These are phyloP conservation scores for Laetiporus sulphureus DNA, from an alignment of 1,284 basidiomycete species.

Conservation along the genomic window DNA sequence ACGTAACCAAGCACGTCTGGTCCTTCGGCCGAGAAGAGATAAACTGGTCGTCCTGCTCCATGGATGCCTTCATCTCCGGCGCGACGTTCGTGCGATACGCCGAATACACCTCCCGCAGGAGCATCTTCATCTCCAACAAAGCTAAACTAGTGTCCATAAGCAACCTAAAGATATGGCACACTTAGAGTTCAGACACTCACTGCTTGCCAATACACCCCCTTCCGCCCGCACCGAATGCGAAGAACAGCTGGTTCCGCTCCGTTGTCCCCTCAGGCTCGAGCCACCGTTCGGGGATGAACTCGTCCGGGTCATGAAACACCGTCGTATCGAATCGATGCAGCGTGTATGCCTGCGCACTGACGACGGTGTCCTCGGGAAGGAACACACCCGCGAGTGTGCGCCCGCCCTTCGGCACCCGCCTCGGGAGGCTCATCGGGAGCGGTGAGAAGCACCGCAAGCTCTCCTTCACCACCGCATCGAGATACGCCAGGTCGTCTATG, in stretches of 20 bases:
- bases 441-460: slow-evolving; percentile 84
- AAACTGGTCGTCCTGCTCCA: slow-evolving; percentile 20
- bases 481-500: slow-evolving; percentile 86
- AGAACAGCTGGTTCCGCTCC: slow-evolving; percentile 20
- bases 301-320: slow-evolving; percentile 84
- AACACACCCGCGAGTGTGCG: slow-evolving; percentile 82
- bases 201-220: slow-evolving; percentile 22
- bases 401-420: slow-evolving; percentile 81
- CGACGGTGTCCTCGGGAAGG: slow-evolving; percentile 84
- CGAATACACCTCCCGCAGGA: slow-evolving; percentile 18
- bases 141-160: slow-evolving; percentile 11
- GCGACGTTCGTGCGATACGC: slow-evolving; percentile 15
- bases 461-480: slow-evolving; percentile 88
- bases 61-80: slow-evolving; percentile 17
- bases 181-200: slow-evolving; percentile 10
- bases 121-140: slow-evolving; percentile 20
- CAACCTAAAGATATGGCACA: not conserved
- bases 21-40: slow-evolving; percentile 18
- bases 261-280: slow-evolving; percentile 62
- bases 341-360: slow-evolving; percentile 92
- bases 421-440: slow-evolving; percentile 86
- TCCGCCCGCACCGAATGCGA: slow-evolving; percentile 19
- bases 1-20: slow-evolving; percentile 16
- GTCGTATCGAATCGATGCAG: slow-evolving; percentile 78
- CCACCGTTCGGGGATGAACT: slow-evolving; percentile 87